These are phyloP conservation scores for Epichloe bromicola DNA, from an alignment of 2,329 filamentous ascomycete species.

Conservation along the genomic window DNA sequence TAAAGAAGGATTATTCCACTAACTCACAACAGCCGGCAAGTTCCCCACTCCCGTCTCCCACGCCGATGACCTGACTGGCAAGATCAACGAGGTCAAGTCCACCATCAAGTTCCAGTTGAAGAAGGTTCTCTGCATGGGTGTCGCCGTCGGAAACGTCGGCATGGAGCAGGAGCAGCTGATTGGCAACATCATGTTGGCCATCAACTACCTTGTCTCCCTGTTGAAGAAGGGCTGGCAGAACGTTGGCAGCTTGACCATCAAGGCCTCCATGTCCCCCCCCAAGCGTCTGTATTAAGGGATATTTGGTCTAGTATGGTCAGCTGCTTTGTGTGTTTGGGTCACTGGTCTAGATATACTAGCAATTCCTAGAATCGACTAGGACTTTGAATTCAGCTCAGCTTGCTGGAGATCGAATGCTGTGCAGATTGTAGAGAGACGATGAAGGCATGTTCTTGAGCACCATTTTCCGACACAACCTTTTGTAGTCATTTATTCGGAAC, in stretches of 20 bases:
- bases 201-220: slow-evolving; percentile 99
- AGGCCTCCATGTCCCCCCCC: slow-evolving; percentile 98
- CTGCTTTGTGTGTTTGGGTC: slow-evolving; percentile 7
- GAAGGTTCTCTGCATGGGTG: slow-evolving; percentile 99
- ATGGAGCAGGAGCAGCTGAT: slow-evolving; percentile 96
- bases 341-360: neutral
- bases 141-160: slow-evolving; percentile 95
- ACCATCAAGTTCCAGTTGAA: slow-evolving; percentile 99
- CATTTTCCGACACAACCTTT: too few species aligned
- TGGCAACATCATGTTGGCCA: slow-evolving; percentile 98
- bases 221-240: slow-evolving; percentile 99
- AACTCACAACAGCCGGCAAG: slow-evolving; percentile 65
- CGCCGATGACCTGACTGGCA: slow-evolving; percentile 81
- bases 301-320: slow-evolving; percentile 3
- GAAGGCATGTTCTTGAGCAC: too few species aligned
- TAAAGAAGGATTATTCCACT: slow-evolving; percentile 7
- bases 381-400: slow-evolving; percentile 3
- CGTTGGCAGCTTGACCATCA: slow-evolving; percentile 98
- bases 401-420: neutral
- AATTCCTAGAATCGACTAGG: slow-evolving; percentile 5
- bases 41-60: slow-evolving; percentile 98
- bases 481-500: too few species aligned
- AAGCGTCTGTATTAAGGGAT: slow-evolving; percentile 82
- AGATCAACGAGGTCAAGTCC: slow-evolving; percentile 99
- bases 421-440: too few species aligned